Evolutionary conservation across 2,329 filamentous ascomycete species (phyloP).

Genomic region (Penicillium hordei): DNA sequence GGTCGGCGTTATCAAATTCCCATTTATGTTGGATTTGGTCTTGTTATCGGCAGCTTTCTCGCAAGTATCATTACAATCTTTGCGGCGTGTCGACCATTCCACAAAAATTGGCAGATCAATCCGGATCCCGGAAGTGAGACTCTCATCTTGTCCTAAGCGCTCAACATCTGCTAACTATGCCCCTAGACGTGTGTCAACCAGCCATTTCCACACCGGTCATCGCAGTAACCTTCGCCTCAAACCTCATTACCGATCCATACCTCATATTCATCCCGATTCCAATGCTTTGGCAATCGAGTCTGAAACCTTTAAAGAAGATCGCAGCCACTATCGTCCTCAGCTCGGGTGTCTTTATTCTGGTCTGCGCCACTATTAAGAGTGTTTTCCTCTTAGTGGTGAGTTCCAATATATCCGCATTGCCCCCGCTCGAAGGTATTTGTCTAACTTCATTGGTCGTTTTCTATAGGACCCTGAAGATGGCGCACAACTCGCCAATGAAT

Average conservation of each 20-base stretch:
- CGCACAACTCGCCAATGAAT: conserved; percentile 35
- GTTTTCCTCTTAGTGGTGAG: conserved; percentile 47
- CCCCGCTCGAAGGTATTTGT: not conserved
- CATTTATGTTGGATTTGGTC: conserved; percentile 50
- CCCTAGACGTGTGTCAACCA: conserved; percentile 46
- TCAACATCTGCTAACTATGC: not conserved
- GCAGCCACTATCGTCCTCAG: conserved; percentile 53
- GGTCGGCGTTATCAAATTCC: conserved; percentile 33
- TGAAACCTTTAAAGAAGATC: conserved; percentile 51
- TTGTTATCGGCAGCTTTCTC: conserved; percentile 50
- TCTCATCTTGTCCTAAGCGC: not conserved
- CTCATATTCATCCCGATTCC: conserved; percentile 59
- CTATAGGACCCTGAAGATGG: conserved; percentile 32
- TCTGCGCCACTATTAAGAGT: conserved; percentile 53
- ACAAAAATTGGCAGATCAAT: conserved; percentile 57
- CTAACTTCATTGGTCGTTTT: not conserved
- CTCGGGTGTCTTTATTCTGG: conserved; percentile 54
- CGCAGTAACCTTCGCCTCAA: conserved; percentile 50
- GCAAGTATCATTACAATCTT: conserved; percentile 50
- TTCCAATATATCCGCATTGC: not conserved
- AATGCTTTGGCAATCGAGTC: conserved; percentile 52
- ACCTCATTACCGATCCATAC: conserved; percentile 57
- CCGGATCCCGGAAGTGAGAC: conserved; percentile 56
- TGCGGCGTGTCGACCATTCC: conserved; percentile 52
- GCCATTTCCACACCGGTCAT: conserved; percentile 52